Conservation (phyloP, 768 basidiomycete species). For the Macrolepiota fuliginosa region DNA sequence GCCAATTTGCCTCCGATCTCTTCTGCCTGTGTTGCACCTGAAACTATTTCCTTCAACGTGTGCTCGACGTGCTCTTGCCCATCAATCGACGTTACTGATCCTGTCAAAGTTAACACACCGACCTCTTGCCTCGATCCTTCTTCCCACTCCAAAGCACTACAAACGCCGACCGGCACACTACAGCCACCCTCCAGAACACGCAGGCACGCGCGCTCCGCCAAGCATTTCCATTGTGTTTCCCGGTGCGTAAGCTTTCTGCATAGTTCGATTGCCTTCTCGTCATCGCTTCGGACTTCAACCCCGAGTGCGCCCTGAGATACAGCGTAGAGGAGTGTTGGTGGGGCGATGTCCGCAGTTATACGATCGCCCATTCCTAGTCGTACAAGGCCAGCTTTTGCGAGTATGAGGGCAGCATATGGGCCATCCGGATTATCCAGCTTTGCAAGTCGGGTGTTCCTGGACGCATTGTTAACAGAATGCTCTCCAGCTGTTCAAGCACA, state of each 20-base stretch:
- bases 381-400: conserved; percentile 90
- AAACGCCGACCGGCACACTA: conserved; percentile 91
- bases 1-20: conserved; percentile 68
- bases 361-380: conserved; percentile 76
- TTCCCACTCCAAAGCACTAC: conserved; percentile 42
- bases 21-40: conserved; percentile 59
- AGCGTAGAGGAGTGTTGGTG: conserved; percentile 81
- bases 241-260: conserved; percentile 72
- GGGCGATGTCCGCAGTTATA: conserved; percentile 67
- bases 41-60: conserved; percentile 51
- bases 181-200: conserved; percentile 95
- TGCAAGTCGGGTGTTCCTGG: conserved; percentile 82
- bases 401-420: conserved; percentile 83
- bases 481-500: neutral
- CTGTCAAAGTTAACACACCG: conserved; percentile 57
- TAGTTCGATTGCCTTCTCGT: conserved; percentile 56
- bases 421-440: conserved; percentile 87
- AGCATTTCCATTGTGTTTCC: conserved; percentile 72
- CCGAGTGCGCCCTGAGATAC: conserved; percentile 94
- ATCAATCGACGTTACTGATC: conserved; percentile 82
- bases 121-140: conserved; percentile 16
- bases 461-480: neutral
- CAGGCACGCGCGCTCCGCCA: conserved; percentile 86
- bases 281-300: conserved; percentile 77
- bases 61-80: conserved; percentile 73